Evolutionary conservation across 1,284 basidiomycete species (phyloP).

Genomic region (Inonotus hispidus): DNA sequence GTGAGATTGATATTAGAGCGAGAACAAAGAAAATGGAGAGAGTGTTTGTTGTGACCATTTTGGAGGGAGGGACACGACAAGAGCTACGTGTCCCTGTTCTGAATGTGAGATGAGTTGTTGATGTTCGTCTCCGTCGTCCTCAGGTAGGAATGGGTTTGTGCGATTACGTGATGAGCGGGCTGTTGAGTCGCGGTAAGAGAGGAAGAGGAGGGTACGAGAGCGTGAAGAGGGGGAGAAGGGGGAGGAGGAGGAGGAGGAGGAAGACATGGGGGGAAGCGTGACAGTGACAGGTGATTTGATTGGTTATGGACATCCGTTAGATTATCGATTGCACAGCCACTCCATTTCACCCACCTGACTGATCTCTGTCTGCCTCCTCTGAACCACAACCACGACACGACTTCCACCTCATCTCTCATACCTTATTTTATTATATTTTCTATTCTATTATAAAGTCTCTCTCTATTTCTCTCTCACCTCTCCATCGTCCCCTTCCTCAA

Average conservation of each 20-base stretch:
- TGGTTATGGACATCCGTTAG: too few species aligned
- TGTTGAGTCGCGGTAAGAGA: conserved; percentile 88
- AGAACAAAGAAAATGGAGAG: conserved; percentile 25
- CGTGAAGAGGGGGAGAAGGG: conserved; percentile 54
- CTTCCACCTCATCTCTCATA: conserved; percentile 19
- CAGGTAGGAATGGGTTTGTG: conserved; percentile 28
- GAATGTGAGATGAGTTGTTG: conserved; percentile 55
- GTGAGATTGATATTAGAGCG: conserved; percentile 15
- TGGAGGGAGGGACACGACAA: conserved; percentile 64
- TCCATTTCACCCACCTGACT: not conserved
- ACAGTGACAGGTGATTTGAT: too few species aligned
- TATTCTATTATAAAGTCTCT: conserved; percentile 15
- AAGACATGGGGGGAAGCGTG: too few species aligned
- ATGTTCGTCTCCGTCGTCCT: conserved; percentile 53
- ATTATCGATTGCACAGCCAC: not conserved
- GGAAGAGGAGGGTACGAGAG: conserved; percentile 89
- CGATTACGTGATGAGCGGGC: conserved; percentile 46
- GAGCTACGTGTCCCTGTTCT: conserved; percentile 30
- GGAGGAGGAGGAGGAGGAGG: conserved; percentile 23
- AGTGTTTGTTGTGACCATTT: conserved; percentile 64
- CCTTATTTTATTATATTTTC: conserved; percentile 10
- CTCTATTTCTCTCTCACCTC: conserved; percentile 11
- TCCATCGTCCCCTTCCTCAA: conserved; percentile 10
- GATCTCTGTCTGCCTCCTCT: too few species aligned
- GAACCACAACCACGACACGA: too few species aligned